Percentiles rank a stretch among this genome's conserved stretches.
Evolutionary conservation across 108 stramenopile genomes (phyloP).

Genomic region (Skeletonema tropicum): DNA sequence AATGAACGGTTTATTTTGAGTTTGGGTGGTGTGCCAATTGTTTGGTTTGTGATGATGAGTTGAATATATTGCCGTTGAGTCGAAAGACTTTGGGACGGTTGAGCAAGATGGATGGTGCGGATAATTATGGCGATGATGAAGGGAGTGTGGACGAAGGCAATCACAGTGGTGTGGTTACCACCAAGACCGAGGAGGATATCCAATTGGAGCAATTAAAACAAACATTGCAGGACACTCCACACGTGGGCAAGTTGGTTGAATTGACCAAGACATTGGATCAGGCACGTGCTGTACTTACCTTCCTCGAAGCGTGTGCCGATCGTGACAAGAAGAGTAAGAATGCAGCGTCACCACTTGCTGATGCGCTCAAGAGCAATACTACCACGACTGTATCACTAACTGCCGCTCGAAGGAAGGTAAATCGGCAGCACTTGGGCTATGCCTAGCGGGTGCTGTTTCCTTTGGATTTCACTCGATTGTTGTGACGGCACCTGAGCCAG

Average conservation of each 20-base stretch:
- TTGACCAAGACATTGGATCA: conserved; percentile 96
- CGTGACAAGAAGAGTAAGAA: conserved; percentile 43
- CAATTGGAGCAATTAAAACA: conserved; percentile 85
- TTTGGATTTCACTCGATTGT: conserved; percentile 94
- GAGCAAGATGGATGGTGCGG: conserved; percentile 30
- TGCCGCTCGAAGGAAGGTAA: conserved; percentile 95
- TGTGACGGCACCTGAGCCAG: conserved; percentile 98
- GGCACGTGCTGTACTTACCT: conserved; percentile 92
- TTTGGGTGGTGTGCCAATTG: conserved; percentile 86
- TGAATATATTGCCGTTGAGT: conserved; percentile 96
- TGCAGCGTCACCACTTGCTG: conserved; percentile 25
- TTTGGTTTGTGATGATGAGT: conserved; percentile 97
- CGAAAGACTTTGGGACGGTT: conserved; percentile 57
- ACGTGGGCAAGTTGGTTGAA: conserved; percentile 92
- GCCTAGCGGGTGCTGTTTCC: conserved; percentile 95
- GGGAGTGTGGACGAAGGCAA: not conserved
- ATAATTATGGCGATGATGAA: conserved; percentile 21
- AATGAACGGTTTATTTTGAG: conserved; percentile 99
- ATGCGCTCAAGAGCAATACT: conserved; percentile 12
- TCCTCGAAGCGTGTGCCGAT: conserved; percentile 94
- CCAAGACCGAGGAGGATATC: conserved; percentile 35
- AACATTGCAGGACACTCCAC: conserved; percentile 90
- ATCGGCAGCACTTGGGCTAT: conserved; percentile 97
- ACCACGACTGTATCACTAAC: conserved; percentile 79
- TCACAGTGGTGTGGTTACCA: conserved; percentile 57